Percentiles rank a stretch among this genome's conserved stretches.
Evolutionary conservation across 1,284 basidiomycete species (phyloP).

Genomic region (Fomitiporia mediterranea): DNA sequence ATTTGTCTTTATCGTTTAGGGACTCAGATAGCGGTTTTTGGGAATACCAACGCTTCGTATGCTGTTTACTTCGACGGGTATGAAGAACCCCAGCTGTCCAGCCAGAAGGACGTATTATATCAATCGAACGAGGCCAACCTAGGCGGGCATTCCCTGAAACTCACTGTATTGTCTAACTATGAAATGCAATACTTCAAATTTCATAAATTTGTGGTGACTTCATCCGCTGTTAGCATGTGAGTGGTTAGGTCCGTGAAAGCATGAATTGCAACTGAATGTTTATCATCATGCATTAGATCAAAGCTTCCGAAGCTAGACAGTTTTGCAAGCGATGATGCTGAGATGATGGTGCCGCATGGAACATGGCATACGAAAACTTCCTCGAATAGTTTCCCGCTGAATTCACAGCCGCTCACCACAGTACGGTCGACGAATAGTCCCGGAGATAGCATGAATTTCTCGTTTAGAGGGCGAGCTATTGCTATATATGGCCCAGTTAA

Average conservation of each 20-base stretch:
- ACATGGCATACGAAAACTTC: not conserved
- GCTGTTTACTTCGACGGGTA: not conserved
- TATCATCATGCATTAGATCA: not conserved
- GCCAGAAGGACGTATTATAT: not conserved
- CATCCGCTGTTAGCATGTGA: not conserved
- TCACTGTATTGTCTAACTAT: not conserved
- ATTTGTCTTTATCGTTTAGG: not conserved
- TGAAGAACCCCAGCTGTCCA: not conserved
- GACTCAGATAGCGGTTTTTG: not conserved
- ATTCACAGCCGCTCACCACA: not conserved
- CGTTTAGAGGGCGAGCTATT: not conserved
- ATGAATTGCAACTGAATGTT: not conserved
- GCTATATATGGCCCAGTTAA: conserved; percentile 10
- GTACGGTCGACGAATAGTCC: not conserved
- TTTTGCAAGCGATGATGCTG: not conserved
- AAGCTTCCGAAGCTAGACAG: too few species aligned
- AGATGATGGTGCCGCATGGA: not conserved
- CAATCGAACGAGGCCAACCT: not conserved
- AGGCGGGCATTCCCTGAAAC: not conserved
- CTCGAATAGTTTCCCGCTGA: not conserved
- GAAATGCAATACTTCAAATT: not conserved
- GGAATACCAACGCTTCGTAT: not conserved
- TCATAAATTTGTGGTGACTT: not conserved
- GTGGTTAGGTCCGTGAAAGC: not conserved
- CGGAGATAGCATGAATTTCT: conserved; percentile 2